Conservation (phyloP, 345 rosid species). For the Microthlaspi erraticum region DNA sequence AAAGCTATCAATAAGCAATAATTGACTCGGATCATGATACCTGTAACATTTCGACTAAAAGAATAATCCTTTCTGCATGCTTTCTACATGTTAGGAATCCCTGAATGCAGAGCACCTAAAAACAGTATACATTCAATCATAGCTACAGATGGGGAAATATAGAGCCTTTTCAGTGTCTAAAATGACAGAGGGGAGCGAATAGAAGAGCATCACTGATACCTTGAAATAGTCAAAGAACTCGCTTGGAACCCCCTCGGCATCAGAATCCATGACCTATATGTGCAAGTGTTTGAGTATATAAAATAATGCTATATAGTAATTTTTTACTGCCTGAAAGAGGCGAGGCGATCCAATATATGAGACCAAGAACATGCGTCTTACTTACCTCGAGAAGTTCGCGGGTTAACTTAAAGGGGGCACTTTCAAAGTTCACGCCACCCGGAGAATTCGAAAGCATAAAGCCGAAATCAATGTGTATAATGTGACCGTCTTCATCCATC, state of each 20-base stretch:
- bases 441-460: constrained; percentile 99
- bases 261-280: constrained; percentile 97
- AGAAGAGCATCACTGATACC: constrained; percentile 49
- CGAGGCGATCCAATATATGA: background rate
- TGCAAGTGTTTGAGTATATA: constrained; percentile 7
- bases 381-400: constrained; percentile 98
- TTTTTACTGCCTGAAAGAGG: background rate
- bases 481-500: constrained; percentile 97
- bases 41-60: constrained; percentile 99
- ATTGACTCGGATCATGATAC: constrained; percentile 44
- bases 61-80: constrained; percentile 95
- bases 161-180: background rate
- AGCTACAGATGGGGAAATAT: background rate
- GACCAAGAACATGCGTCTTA: constrained; percentile 18
- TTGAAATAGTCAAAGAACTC: constrained; percentile 99
- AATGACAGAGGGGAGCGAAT: background rate
- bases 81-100: constrained; percentile 97
- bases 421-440: constrained; percentile 99
- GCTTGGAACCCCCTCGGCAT: constrained; percentile 99
- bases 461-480: constrained; percentile 98
- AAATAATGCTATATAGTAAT: too few species aligned
- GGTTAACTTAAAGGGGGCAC: constrained; percentile 98
- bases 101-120: constrained; percentile 94
- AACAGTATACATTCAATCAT: constrained; percentile 11
- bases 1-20: constrained; percentile 6